These are phyloP conservation scores for Chrysoporthe cubensis DNA, from an alignment of 2,329 filamentous ascomycete species.

Conservation along the genomic window DNA sequence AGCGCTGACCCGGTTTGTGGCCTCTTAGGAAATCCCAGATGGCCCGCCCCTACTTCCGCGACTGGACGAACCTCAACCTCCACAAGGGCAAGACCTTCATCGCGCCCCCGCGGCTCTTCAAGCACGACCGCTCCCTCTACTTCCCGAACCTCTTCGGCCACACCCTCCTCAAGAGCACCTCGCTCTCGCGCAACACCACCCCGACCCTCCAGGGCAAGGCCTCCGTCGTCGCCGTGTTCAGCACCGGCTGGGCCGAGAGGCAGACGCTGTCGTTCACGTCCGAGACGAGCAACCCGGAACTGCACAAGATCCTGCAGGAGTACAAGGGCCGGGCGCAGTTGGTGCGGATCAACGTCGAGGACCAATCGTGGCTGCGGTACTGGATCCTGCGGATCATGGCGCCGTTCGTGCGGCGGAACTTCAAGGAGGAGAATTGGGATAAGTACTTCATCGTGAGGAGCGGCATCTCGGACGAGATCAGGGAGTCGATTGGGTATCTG, in stretches of 20 bases:
- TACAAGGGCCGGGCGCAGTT: constrained; percentile 66
- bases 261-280: constrained; percentile 77
- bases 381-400: constrained; percentile 62
- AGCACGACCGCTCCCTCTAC: constrained; percentile 78
- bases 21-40: constrained; percentile 69
- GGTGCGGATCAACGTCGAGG: constrained; percentile 87
- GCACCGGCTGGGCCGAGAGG: constrained; percentile 80
- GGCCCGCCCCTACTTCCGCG: constrained; percentile 89
- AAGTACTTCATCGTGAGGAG: constrained; percentile 65
- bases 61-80: constrained; percentile 83
- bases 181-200: constrained; percentile 69
- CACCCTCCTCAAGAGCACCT: constrained; percentile 67
- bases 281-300: constrained; percentile 66
- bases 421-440: constrained; percentile 58
- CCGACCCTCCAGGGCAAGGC: constrained; percentile 72
- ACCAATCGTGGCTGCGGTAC: constrained; percentile 68
- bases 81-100: constrained; percentile 93
- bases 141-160: constrained; percentile 90
- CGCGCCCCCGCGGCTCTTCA: constrained; percentile 83
- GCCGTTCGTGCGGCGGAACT: constrained; percentile 53
- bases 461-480: constrained; percentile 63
- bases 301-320: constrained; percentile 64
- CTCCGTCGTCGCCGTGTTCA: constrained; percentile 80
- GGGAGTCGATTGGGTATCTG: constrained; percentile 69
- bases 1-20: constrained; percentile 19